phyloP scores from a whole-genome alignment of 1,139 yeast species.

The Saccharomyces hybrid region DNA sequence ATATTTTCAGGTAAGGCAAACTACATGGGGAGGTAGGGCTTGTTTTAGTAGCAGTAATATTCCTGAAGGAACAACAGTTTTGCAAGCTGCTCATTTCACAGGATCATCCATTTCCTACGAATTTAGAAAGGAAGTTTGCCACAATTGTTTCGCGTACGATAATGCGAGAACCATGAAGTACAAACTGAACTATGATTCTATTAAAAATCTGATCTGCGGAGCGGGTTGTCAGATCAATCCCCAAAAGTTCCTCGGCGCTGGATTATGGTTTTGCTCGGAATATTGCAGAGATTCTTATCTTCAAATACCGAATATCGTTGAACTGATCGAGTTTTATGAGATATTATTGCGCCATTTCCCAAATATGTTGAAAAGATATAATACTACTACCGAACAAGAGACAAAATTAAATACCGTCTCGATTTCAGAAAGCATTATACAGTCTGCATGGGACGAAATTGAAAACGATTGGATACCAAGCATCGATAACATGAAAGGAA shows the following conservation, averaged over 20 bases:
- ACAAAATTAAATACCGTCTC: slow-evolving; percentile 10
- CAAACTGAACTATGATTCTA: slow-evolving; percentile 10
- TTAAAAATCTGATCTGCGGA: neutral
- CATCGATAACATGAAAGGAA: slow-evolving; percentile 24
- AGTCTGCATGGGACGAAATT: slow-evolving; percentile 26
- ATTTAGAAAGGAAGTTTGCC: slow-evolving; percentile 61
- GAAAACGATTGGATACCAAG: slow-evolving; percentile 35
- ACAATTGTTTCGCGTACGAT: slow-evolving; percentile 45
- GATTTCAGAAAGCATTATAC: slow-evolving; percentile 15
- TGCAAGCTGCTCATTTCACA: slow-evolving; percentile 38
- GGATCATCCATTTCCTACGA: slow-evolving; percentile 46
- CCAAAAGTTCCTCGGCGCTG: slow-evolving; percentile 35
- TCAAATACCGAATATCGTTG: slow-evolving; percentile 23
- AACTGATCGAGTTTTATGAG: slow-evolving; percentile 25
- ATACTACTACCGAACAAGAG: slow-evolving; percentile 9
- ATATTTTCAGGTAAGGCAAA: slow-evolving; percentile 36
- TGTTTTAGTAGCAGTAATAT: slow-evolving; percentile 45
- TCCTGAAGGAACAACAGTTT: slow-evolving; percentile 38
- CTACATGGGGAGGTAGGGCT: slow-evolving; percentile 58
- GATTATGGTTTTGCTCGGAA: slow-evolving; percentile 49
- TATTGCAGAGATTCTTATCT: slow-evolving; percentile 38
- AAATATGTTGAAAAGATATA: slow-evolving; percentile 14
- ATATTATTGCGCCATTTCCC: slow-evolving; percentile 32
- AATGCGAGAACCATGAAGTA: slow-evolving; percentile 44
- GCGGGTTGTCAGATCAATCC: slow-evolving; percentile 3